Conservation (phyloP, 306 rosid genomes). For the Fragaria iinumae region DNA sequence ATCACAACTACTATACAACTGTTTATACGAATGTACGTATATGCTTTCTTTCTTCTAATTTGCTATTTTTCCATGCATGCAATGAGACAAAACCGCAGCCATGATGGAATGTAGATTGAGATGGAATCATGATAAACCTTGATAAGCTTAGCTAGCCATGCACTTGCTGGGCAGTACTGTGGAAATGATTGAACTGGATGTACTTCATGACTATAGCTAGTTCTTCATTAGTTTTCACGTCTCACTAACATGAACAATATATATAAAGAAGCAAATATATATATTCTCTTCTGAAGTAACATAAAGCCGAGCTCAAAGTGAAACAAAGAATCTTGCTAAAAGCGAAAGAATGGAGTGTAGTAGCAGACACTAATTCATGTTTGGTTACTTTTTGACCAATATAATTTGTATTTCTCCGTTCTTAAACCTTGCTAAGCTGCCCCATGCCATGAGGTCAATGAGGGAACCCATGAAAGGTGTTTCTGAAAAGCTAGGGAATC, state of each 20-base stretch:
- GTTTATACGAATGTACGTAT: not conserved
- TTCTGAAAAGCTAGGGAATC: slow-evolving; percentile 74
- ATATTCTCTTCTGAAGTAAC: slow-evolving; percentile 49
- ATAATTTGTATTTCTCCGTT: slow-evolving; percentile 20
- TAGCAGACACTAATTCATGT: slow-evolving; percentile 80
- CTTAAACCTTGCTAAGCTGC: slow-evolving; percentile 28
- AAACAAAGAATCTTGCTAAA: slow-evolving; percentile 78
- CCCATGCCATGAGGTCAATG: slow-evolving; percentile 50
- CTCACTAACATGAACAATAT: slow-evolving; percentile 36
- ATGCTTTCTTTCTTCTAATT: not conserved
- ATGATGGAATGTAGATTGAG: slow-evolving; percentile 24
- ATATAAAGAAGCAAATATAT: slow-evolving; percentile 29
- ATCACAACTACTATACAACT: not conserved
- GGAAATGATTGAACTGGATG: slow-evolving; percentile 65
- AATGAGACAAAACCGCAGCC: not conserved
- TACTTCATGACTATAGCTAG: slow-evolving; percentile 17
- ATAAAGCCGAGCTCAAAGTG: slow-evolving; percentile 85
- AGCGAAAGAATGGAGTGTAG: slow-evolving; percentile 93
- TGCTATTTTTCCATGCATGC: not conserved
- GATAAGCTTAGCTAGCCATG: not conserved
- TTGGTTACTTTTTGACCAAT: slow-evolving; percentile 71
- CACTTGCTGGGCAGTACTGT: slow-evolving; percentile 17
- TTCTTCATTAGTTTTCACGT: not conserved
- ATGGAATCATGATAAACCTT: not conserved
- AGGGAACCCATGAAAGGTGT: slow-evolving; percentile 48